Conservation (phyloP, 169 alveolate genomes). For the Cryptosporidium canis region DNA sequence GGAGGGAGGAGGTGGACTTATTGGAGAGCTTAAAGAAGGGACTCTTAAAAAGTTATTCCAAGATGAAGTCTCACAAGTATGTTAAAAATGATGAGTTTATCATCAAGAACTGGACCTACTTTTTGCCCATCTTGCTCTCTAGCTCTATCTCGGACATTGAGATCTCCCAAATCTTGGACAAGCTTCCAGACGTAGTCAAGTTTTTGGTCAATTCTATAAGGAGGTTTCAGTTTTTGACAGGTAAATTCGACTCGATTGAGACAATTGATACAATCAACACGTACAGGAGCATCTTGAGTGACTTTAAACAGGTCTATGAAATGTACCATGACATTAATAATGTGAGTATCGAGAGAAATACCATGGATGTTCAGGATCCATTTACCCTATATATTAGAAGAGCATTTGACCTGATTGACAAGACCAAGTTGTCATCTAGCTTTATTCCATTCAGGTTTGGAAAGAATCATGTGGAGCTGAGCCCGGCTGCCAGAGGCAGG, state of each 20-base stretch:
- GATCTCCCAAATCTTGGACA: conserved; percentile 9
- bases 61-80: neutral
- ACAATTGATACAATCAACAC: conserved; percentile 5
- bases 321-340: neutral
- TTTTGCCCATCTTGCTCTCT: conserved; percentile 38
- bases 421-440: conserved; percentile 1
- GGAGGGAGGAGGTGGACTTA: neutral
- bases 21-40: neutral
- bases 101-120: conserved; percentile 32
- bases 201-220: conserved; percentile 39
- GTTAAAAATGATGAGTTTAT: conserved; percentile 25
- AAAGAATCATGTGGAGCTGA: neutral
- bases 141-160: conserved; percentile 13
- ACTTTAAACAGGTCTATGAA: neutral
- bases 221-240: conserved; percentile 6
- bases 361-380: conserved; percentile 27
- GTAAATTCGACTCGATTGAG: conserved; percentile 1
- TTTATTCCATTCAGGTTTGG: conserved; percentile 41
- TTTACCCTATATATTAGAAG: conserved; percentile 32
- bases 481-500: neutral
- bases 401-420: neutral
- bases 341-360: neutral
- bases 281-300: neutral
- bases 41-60: conserved; percentile 3
- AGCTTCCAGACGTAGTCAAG: conserved; percentile 10